Conservation (phyloP, 2,329 filamentous ascomycete genomes). For the Paracamarosporium sp. region DNA sequence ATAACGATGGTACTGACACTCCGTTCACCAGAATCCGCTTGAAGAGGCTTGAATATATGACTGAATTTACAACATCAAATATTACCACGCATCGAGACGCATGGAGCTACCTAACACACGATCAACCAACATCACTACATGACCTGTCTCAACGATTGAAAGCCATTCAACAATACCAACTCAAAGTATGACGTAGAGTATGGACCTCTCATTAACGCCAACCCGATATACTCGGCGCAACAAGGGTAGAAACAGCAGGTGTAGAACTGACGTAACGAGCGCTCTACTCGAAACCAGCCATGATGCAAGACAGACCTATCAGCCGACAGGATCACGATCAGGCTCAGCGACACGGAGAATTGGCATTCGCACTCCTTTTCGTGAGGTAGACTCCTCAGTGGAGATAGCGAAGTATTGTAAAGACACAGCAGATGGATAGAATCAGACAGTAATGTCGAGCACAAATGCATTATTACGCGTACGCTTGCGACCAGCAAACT, state of each 20-base stretch:
- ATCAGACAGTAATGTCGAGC: not conserved
- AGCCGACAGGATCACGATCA: not conserved
- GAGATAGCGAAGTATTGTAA: no score
- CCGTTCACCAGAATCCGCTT: no score
- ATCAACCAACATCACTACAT: no score
- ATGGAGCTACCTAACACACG: no score
- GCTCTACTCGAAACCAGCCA: not conserved
- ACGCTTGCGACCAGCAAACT: not conserved
- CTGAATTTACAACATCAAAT: no score
- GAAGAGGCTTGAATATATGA: no score
- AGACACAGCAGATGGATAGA: not conserved
- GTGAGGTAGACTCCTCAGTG: no score
- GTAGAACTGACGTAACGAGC: not conserved
- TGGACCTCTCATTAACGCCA: not conserved
- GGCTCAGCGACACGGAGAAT: not conserved
- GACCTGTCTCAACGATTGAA: no score
- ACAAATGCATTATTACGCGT: constrained; percentile 18
- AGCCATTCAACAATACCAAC: no score
- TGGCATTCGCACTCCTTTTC: not conserved
- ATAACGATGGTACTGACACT: no score
- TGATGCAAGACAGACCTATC: not conserved
- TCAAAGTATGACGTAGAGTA: not conserved
- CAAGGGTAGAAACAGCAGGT: not conserved
- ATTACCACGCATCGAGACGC: no score
- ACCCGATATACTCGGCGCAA: not conserved